Conservation (phyloP, 1,284 basidiomycete genomes). For the Pseudozyma tsukubaensis region DNA sequence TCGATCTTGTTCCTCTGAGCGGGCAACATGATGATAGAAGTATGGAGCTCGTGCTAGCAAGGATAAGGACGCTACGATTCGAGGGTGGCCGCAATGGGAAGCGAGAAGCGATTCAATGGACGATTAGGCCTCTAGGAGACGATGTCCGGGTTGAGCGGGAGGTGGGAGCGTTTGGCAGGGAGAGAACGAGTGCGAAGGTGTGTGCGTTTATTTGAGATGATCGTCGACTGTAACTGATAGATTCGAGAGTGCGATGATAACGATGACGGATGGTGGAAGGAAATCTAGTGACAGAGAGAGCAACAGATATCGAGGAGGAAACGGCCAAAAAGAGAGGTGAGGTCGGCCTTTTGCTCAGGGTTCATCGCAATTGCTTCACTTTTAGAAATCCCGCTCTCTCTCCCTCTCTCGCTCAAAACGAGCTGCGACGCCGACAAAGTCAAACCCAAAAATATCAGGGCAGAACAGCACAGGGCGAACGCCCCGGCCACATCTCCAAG, state of each 20-base stretch:
- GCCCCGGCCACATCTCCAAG: not conserved
- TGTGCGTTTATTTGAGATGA: not conserved
- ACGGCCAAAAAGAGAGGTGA: not conserved
- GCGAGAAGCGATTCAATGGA: not conserved
- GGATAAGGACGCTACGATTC: not conserved
- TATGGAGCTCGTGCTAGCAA: not conserved
- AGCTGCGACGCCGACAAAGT: not conserved
- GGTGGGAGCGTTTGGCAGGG: no score
- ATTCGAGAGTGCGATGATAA: not conserved
- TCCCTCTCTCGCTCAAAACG: not conserved
- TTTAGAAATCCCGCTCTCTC: not conserved
- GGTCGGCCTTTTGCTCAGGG: constrained; percentile 7
- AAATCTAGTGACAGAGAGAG: not conserved
- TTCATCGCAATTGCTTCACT: constrained; percentile 1
- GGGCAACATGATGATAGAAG: constrained; percentile 76
- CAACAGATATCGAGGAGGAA: not conserved
- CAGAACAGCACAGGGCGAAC: constrained; percentile 1
- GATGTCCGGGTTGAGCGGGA: not conserved
- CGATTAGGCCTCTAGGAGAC: not conserved
- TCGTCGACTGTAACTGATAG: not conserved
- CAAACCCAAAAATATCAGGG: not conserved
- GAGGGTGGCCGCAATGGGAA: not conserved
- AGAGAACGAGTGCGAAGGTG: not conserved
- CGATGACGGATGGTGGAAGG: constrained; percentile 1
- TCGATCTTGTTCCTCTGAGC: constrained; percentile 89